These are phyloP conservation scores for Suillus tomentosus DNA, from an alignment of 768 basidiomycete genomes.

Conservation along the genomic window DNA sequence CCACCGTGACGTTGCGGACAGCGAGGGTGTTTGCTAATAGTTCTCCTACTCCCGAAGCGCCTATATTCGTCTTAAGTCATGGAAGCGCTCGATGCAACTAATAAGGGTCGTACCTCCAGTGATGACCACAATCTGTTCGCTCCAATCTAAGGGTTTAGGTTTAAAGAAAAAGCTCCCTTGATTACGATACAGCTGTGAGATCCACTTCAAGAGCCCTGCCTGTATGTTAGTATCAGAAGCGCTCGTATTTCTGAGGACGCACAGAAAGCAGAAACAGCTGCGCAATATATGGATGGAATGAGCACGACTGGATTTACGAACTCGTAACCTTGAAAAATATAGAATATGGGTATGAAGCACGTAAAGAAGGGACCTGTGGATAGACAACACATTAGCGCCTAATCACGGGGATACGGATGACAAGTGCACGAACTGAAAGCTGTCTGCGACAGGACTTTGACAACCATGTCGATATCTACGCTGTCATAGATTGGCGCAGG, in stretches of 20 bases:
- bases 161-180: conserved; percentile 65
- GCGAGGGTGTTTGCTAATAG: conserved; percentile 87
- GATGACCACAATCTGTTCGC: conserved; percentile 84
- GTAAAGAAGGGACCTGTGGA: conserved; percentile 80
- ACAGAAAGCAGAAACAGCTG: conserved; percentile 69
- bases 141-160: conserved; percentile 74
- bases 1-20: conserved; percentile 76
- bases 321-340: conserved; percentile 66
- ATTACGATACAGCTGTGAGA: conserved; percentile 73
- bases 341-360: conserved; percentile 77
- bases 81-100: background rate
- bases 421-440: conserved; percentile 64
- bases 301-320: conserved; percentile 54
- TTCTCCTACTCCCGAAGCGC: conserved; percentile 88
- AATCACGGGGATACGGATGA: background rate
- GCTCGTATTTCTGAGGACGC: conserved; percentile 32
- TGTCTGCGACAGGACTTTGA: conserved; percentile 80
- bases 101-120: conserved; percentile 75
- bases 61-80: conserved; percentile 37
- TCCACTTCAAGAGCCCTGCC: conserved; percentile 70
- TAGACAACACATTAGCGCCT: conserved; percentile 11
- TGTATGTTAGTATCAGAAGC: conserved; percentile 12
- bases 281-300: conserved; percentile 54
- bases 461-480: conserved; percentile 74
- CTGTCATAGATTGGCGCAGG: conserved; percentile 62